Evolutionary conservation across 495 filamentous ascomycete genomes (phyloP).

Genomic region (Penicillium cataractarum): DNA sequence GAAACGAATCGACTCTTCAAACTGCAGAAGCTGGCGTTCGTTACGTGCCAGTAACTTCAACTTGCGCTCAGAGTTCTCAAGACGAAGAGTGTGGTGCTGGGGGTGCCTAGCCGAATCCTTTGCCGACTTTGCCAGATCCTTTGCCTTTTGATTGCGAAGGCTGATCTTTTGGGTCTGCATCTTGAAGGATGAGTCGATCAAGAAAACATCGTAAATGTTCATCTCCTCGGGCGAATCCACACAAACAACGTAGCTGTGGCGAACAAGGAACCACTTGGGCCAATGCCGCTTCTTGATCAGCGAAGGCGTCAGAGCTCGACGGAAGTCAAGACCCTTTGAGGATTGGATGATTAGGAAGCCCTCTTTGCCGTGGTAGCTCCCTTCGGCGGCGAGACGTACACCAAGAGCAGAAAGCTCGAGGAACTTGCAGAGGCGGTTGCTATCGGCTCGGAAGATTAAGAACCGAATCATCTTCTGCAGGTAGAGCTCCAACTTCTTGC

Average conservation of each 20-base stretch:
- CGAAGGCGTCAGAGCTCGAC: constrained; percentile 74
- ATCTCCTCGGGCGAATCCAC: constrained; percentile 97
- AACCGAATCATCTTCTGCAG: constrained; percentile 92
- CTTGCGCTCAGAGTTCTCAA: constrained; percentile 86
- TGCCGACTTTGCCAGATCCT: constrained; percentile 62
- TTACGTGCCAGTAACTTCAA: constrained; percentile 91
- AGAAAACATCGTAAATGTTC: constrained; percentile 98
- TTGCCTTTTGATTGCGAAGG: constrained; percentile 65
- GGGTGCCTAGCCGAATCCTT: constrained; percentile 67
- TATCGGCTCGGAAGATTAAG: constrained; percentile 94
- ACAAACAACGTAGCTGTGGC: constrained; percentile 96
- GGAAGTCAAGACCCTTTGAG: constrained; percentile 87
- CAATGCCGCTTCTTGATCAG: constrained; percentile 78
- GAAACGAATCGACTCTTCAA: constrained; percentile 85
- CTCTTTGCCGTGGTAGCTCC: constrained; percentile 97
- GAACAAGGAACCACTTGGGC: constrained; percentile 97
- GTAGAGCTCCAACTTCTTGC: constrained; percentile 86
- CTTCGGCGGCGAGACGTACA: constrained; percentile 92
- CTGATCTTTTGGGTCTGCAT: constrained; percentile 69
- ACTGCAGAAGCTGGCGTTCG: constrained; percentile 85
- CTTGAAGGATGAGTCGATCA: constrained; percentile 83
- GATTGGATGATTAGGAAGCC: constrained; percentile 90
- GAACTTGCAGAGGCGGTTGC: constrained; percentile 95
- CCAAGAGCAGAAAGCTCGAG: constrained; percentile 93
- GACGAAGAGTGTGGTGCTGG: constrained; percentile 80